A percentile compares a stretch with the other conserved stretches of the same genome.
Evolutionary conservation across 1,284 basidiomycete genomes (phyloP).

Genomic region (Laetiporus sulphureus): DNA sequence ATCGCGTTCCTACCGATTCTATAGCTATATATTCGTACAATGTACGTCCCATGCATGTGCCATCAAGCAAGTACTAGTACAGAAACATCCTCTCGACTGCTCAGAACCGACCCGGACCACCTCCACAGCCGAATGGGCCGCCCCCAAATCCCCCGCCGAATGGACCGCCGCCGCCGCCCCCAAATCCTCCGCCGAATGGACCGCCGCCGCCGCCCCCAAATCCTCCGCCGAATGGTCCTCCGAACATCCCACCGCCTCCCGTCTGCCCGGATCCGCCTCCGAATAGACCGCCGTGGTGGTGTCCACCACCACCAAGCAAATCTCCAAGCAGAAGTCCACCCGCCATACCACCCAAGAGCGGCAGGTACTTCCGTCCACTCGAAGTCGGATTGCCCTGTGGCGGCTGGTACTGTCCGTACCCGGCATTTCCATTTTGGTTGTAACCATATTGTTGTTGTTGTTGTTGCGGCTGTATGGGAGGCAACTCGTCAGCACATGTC

Average conservation of each 20-base stretch:
- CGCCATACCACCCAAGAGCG: slow-evolving; percentile 51
- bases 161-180: slow-evolving; percentile 11
- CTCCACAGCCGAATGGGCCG: slow-evolving; percentile 6
- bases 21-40: no score
- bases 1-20: no score
- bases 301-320: slow-evolving; percentile 28
- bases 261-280: slow-evolving; percentile 9
- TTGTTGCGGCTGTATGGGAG: slow-evolving; percentile 11
- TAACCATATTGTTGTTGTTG: slow-evolving; percentile 10
- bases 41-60: no score
- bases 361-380: slow-evolving; percentile 38
- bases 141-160: slow-evolving; percentile 13
- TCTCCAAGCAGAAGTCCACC: slow-evolving; percentile 56
- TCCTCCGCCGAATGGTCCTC: slow-evolving; percentile 9
- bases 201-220: slow-evolving; percentile 9
- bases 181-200: slow-evolving; percentile 8
- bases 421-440: slow-evolving; percentile 11
- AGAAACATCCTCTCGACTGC: no score
- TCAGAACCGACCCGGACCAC: no score
- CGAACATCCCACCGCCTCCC: slow-evolving; percentile 6
- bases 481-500: no score
- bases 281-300: no score
- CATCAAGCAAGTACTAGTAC: no score
- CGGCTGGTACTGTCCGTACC: slow-evolving; percentile 1
- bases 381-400: slow-evolving; percentile 21